A percentile compares a stretch with the other conserved stretches of the same genome.
Evolutionary conservation across 805 yeast genomes (phyloP).

Genomic region (Torulaspora gathmanii): DNA sequence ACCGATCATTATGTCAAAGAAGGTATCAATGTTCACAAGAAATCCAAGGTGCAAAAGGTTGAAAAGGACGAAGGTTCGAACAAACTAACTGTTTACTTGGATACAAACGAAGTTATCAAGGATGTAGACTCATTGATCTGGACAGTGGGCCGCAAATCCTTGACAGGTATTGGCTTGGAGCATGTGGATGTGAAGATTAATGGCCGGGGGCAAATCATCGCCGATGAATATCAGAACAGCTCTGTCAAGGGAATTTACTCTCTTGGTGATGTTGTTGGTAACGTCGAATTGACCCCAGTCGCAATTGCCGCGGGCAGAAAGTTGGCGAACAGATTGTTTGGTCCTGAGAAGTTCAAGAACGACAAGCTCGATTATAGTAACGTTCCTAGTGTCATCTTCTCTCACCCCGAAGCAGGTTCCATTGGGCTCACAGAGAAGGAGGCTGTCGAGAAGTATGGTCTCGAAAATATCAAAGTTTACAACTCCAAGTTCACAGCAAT

Average conservation of each 20-base stretch:
- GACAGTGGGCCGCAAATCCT: slow-evolving; percentile 90
- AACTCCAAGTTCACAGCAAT: slow-evolving; percentile 79
- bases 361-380: slow-evolving; percentile 82
- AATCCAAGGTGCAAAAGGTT: slow-evolving; percentile 47
- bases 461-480: slow-evolving; percentile 74
- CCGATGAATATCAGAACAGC: slow-evolving; percentile 86
- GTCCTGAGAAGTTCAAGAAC: slow-evolving; percentile 61
- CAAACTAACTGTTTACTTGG: slow-evolving; percentile 45
- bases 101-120: slow-evolving; percentile 40
- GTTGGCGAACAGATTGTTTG: slow-evolving; percentile 86
- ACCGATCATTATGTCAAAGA: slow-evolving; percentile 75
- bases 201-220: slow-evolving; percentile 58
- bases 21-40: slow-evolving; percentile 78
- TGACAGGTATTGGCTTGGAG: slow-evolving; percentile 69
- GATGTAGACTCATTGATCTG: slow-evolving; percentile 85
- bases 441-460: slow-evolving; percentile 76
- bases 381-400: slow-evolving; percentile 93
- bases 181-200: slow-evolving; percentile 66
- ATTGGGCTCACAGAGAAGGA: slow-evolving; percentile 79
- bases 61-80: slow-evolving; percentile 47
- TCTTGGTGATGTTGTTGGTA: slow-evolving; percentile 91
- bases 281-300: slow-evolving; percentile 92
- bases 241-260: slow-evolving; percentile 67
- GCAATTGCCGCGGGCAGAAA: slow-evolving; percentile 98
- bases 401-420: slow-evolving; percentile 97